Evolutionary conservation across 352 stramenopile genomes (phyloP), one percentile per base, ranked within the genome.

Genomic region (Phytophthora tentaculata): DNA sequence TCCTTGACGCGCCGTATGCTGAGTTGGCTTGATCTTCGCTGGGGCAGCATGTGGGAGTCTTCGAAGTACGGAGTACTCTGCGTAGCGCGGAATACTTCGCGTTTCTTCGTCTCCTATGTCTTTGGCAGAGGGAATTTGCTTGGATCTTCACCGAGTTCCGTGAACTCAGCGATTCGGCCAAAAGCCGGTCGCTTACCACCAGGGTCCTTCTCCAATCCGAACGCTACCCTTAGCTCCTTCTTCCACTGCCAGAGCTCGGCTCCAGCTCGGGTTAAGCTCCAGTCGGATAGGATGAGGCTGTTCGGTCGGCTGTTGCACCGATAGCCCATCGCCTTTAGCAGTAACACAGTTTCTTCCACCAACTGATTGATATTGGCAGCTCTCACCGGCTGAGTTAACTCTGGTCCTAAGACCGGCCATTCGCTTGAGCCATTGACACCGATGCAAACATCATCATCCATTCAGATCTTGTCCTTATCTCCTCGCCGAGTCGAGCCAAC

Each of bases 381-480:
- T 5, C 16, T 49, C 5, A 50, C 22, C 8, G 53, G 14, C 13
- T 60, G 22, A 19, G 37, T 60, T 16, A 60, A 14, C 37, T 60
- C 20, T 1, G 53, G 53, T 0, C 53, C 53, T 6, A 60, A 17
- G 20, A 43, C 23, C 14, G 20, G 14, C 35, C 37, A 60, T 50
- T 60, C 22, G 53, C 35, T 26, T 60, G 53, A 6, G 19, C 20
- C 7, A 29, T 37, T 1, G 43, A 44, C 8, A 35, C 28, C 0
- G 56, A 20, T 1, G 56, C 28, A 3, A 61, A 26, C 24, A 45
- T 53, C 26, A 47, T 45, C 14, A 45, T 49, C 43, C 43, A 49
- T 9, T 49, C 9, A 2, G 43, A 49, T 20, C 19, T 7, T 5
- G 43, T 26, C 19, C n/a, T 49, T n/a, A 49, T 49, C 19, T 49